phyloP scores from a whole-genome alignment of 352 stramenopile genomes.

The Hyaloperonospora arabidopsidis region DNA sequence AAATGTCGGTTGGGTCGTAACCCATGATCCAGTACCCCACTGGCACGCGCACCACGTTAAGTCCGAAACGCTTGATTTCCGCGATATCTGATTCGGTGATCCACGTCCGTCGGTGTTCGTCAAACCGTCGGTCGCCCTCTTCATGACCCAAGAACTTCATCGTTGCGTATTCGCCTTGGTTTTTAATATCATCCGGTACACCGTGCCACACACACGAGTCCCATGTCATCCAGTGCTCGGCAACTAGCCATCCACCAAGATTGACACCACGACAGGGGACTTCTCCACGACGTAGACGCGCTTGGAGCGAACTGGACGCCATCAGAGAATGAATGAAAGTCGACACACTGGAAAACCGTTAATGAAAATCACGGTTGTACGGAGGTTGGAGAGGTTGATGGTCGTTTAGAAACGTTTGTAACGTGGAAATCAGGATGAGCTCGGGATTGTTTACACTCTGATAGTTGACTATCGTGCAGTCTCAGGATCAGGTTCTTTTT shows the following conservation, averaged over 20 bases:
- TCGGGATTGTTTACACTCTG: no score
- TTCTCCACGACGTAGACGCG: constrained; percentile 47
- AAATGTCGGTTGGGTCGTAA: constrained; percentile 54
- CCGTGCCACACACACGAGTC: constrained; percentile 53
- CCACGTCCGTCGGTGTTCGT: constrained; percentile 55
- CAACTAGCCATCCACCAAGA: constrained; percentile 71
- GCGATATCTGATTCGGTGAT: constrained; percentile 69
- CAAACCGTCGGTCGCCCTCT: constrained; percentile 29
- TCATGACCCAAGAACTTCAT: constrained; percentile 44
- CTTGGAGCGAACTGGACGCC: constrained; percentile 36
- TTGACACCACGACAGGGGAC: constrained; percentile 57
- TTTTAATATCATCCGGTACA: constrained; percentile 37
- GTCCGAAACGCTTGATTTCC: constrained; percentile 49
- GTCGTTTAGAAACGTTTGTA: no score
- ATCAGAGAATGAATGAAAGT: no score
- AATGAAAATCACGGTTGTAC: no score
- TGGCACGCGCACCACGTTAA: constrained; percentile 79
- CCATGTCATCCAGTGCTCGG: constrained; percentile 75
- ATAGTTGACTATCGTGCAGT: no score
- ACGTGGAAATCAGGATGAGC: no score
- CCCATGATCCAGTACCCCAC: constrained; percentile 78
- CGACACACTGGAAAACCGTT: no score
- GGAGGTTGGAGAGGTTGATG: no score
- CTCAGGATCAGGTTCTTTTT: no score
- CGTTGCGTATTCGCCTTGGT: constrained; percentile 59